Evolutionary conservation across 78 protist genomes (phyloP).

Genomic region (Anaeramoeba flamelloides): DNA sequence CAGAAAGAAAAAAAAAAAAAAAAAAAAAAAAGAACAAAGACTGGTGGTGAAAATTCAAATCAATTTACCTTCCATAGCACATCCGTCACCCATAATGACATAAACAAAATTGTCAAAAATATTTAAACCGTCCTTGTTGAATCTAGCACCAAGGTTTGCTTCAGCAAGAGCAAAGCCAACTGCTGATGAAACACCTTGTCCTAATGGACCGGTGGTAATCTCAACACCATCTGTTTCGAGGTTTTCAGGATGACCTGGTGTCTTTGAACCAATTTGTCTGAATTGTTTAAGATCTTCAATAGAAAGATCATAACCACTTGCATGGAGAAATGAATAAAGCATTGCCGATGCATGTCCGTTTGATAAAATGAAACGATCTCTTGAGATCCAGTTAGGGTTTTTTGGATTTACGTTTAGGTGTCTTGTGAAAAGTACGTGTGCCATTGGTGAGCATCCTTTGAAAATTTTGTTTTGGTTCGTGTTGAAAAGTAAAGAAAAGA

Average conservation of each 20-base stretch:
- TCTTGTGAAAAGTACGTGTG: neutral
- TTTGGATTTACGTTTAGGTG: neutral
- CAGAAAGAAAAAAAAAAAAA: no score
- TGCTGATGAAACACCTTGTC: slow-evolving; percentile 86
- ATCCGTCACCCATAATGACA: slow-evolving; percentile 91
- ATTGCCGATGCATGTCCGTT: slow-evolving; percentile 98
- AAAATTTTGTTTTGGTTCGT: no score
- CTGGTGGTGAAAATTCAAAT: no score
- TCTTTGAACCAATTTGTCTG: slow-evolving; percentile 55
- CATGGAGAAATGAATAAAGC: slow-evolving; percentile 79
- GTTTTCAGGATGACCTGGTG: slow-evolving; percentile 97
- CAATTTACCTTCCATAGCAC: slow-evolving; percentile 52
- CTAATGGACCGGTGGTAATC: slow-evolving; percentile 98
- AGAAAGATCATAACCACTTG: slow-evolving; percentile 63
- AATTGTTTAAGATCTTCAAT: slow-evolving; percentile 76
- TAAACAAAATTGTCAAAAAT: slow-evolving; percentile 69
- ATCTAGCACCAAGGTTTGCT: slow-evolving; percentile 61
- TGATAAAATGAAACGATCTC: slow-evolving; percentile 91
- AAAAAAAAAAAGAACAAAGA: no score
- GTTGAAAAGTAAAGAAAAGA: no score
- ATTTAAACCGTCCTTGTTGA: slow-evolving; percentile 64
- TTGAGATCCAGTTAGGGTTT: slow-evolving; percentile 5
- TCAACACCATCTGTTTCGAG: slow-evolving; percentile 78
- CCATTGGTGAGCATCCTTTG: neutral
- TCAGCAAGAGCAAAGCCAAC: slow-evolving; percentile 86